Evolutionary conservation across 2,329 filamentous ascomycete species (phyloP), one percentile per base, ranked within the genome.

Genomic region (Plenodomus tracheiphilus): DNA sequence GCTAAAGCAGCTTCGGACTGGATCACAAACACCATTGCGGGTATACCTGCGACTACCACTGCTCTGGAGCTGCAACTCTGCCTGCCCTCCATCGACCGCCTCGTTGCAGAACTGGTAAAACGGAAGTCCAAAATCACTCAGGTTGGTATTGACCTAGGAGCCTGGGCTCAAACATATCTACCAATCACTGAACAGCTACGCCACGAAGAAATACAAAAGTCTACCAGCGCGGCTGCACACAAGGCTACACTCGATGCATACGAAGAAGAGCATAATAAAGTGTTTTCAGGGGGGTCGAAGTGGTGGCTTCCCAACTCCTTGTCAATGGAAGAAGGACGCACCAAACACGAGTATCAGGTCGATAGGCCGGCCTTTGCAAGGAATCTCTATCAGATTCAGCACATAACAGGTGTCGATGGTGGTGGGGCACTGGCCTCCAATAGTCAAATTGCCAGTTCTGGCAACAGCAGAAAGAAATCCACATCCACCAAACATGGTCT

Each of bases 111-210:
- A 32, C 28, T 43, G 19, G n/a, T 63, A 15, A 20, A 42, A 18
- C 21, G 42, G 16, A n/a, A 13, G 16, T 47, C 49, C 2, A 22
- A 22, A 1, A 57, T 68, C 15, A 37, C 47, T 17, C 47, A 43
- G 5, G 53, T 66, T 15, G 62, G 61, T 2, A 51, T 68, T 15
- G 65, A 65, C 40, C 30, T 68, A 4, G 65, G 65, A n/a, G 62
- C 63, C 4, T 66, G 61, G 61, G 22, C 62, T 7, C 63, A 65
- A 25, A 47, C 54, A 4, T 62, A 52, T 42, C 58, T 58, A 8
- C 39, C 58, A 4, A 15, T 11, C 11, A 4, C 28, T 11, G 15
- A 15, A 4, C 28, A 15, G 28, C 6, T 15, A 4, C 7, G 15
- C 11, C 28, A 15, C 4, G 8, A 10, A 32, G 28, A 15, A 10